Evolutionary conservation across 306 rosid genomes (phyloP), one percentile per base, ranked within the genome.

Genomic region (Betula pendula): DNA sequence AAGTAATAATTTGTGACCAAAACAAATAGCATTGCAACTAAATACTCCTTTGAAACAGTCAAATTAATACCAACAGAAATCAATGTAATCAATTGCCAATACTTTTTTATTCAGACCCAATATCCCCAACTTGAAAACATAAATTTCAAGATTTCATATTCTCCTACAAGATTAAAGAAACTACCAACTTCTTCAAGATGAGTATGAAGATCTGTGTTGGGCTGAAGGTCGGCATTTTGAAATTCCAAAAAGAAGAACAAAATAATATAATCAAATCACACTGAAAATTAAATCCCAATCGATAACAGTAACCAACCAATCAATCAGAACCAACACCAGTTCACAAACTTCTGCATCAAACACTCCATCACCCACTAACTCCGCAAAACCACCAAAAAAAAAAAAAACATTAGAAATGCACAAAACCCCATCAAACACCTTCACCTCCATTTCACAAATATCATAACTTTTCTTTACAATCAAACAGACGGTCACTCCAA

Each of bases 311-410:
- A 65, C 25, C 47, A 38, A 38, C 1, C 24, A 43, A 9, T 65
- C 48, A n/a, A 65, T 63, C 69, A 33, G 69, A 63, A 33, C 45
- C 47, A 19, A 35, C 6, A 19, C 22, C 25, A 65, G 70, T 19
- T 19, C 70, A 35, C 24, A 65, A 35, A 35, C 15, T 33, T 65
- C 4, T 35, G 38, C 48, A 38, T 8, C 8, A 65, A 35, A 35
- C 20, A 33, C 70, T 65, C 25, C n/a, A 62, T 35, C 10, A 68
- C 15, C 75, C 60, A 70, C 75, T 38, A 50, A 56, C 60, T 70
- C 75, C 43, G 60, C 25, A 8, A 8, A 40, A 55, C 38, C 48
- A 58, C 69, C 15, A 4, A 4, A 8, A 58, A 24, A 53, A 53
- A 53, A 53, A 20, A 9, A 3, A 55, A 8, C 20, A 20, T 9